Base-by-base conservation (phyloP, 2,329 filamentous ascomycete species). In the Aspergillus calidoustus region DNA sequence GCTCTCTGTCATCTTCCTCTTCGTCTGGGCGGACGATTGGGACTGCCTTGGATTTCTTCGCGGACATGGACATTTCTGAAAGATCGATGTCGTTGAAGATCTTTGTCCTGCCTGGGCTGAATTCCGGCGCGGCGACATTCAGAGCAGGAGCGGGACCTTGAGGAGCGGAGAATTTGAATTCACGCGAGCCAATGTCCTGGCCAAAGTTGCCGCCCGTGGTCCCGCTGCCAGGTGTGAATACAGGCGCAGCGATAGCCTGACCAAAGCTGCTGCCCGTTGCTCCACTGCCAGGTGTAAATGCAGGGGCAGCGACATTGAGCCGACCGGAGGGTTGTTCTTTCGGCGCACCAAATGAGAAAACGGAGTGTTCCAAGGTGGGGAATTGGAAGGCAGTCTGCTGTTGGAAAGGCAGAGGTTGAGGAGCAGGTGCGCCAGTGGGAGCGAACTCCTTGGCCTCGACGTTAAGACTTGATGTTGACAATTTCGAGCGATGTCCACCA, bases 401-500 rank as follows among this genome's bases (percentile, higher is more conserved):
- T 46, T 77, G 77, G 17, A 82, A 82, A 2, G 81, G 74, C 62
- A 79, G 78, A 47, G 73, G 73, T 17, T 76, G 78, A 17, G 83
- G 78, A 48, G 77, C 79, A 68, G 86, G 86, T 2, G 82, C 79
- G 17, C 79, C 79, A 41, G 76, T 76, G 7, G 86, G 85, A 59
- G 89, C 92, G 82, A 97, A 97, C 71, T 95, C 92, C 51, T 93
- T 91, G 0, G 94, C 94, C 64, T 90, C 87, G 31, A 96, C 93
- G 70, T 98, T 98, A 68, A 98, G 85, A 68, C 89, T 93, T 0
- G 92, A 92, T 48, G 89, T 77, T 0, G 83, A 93, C 3, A 88
- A 82, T 69, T 90, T 91, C 72, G 88, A 89, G 19, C 82, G 84
- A 71, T 93, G 90, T 65, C 84, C 86, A 11, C 82, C 78, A 17